A percentile compares a stretch with the other conserved stretches of the same genome.
phyloP scores from a whole-genome alignment of 768 basidiomycete genomes.

The Galerina sulciceps region DNA sequence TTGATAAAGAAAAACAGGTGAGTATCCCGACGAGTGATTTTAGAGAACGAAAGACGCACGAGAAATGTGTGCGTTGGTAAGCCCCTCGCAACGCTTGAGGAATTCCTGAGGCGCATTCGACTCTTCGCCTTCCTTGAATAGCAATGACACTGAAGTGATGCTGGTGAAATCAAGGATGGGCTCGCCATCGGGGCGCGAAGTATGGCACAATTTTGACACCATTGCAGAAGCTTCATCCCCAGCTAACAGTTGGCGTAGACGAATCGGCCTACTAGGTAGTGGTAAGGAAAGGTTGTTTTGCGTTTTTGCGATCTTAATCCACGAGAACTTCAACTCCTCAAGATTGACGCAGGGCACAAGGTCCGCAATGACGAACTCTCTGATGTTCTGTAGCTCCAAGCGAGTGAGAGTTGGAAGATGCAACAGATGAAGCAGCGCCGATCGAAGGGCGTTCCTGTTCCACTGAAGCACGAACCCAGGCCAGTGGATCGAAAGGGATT shows the following conservation, averaged over 20 bases:
- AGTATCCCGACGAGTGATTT: too few relatives aligned
- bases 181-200: neutral
- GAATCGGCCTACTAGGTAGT: neutral
- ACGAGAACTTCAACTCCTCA: neutral
- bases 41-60: neutral
- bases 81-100: neutral
- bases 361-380: neutral
- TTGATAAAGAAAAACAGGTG: too few relatives aligned
- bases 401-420: conserved; percentile 7
- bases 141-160: neutral
- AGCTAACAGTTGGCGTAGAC: neutral
- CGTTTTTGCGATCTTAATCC: neutral
- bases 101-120: neutral
- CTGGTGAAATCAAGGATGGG: neutral
- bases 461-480: neutral
- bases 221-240: neutral
- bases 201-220: neutral
- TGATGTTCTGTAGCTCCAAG: neutral
- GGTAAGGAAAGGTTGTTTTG: neutral
- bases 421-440: conserved; percentile 8
- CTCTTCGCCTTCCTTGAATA: neutral
- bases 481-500: neutral
- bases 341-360: conserved; percentile 2
- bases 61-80: neutral
- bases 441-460: conserved; percentile 5